Evolutionary conservation across 345 rosid species (phyloP).

Genomic region (Bretschneidera sinensis): DNA sequence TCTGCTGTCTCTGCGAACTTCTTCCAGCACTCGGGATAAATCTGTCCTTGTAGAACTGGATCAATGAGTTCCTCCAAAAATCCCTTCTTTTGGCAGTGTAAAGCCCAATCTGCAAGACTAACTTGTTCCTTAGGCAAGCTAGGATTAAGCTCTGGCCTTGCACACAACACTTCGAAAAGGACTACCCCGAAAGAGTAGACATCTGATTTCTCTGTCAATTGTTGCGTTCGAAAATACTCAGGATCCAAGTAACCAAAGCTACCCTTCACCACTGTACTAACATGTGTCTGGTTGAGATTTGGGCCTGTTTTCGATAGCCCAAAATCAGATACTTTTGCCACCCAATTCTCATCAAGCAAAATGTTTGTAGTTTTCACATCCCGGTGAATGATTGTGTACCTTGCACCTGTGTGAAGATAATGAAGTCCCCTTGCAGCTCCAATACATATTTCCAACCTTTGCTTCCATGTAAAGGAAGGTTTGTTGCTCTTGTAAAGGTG

Average conservation of each 20-base stretch:
- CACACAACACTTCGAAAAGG: conserved; percentile 53
- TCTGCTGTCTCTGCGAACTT: conserved; percentile 63
- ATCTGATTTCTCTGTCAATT: conserved; percentile 61
- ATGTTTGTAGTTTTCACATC: conserved; percentile 78
- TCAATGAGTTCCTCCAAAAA: conserved; percentile 38
- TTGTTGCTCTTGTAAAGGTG: conserved; percentile 34
- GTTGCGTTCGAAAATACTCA: conserved; percentile 55
- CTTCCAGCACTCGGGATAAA: conserved; percentile 50
- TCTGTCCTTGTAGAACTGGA: conserved; percentile 44
- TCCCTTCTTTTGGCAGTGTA: conserved; percentile 34
- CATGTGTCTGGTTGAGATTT: conserved; percentile 41
- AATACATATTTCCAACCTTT: conserved; percentile 57
- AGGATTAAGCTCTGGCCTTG: conserved; percentile 42
- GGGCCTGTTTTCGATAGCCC: conserved; percentile 61
- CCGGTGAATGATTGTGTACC: conserved; percentile 55
- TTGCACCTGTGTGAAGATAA: conserved; percentile 68
- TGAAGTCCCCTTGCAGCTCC: conserved; percentile 74
- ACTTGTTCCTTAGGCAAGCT: conserved; percentile 49
- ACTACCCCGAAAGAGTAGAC: conserved; percentile 77
- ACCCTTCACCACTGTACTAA: conserved; percentile 58
- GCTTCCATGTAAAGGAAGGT: conserved; percentile 46
- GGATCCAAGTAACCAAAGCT: conserved; percentile 74
- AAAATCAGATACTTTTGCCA: conserved; percentile 65
- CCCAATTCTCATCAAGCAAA: conserved; percentile 57
- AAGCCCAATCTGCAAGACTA: conserved; percentile 61